phyloP scores from a whole-genome alignment of 108 stramenopile species.

The Stephanodiscus triporus region DNA sequence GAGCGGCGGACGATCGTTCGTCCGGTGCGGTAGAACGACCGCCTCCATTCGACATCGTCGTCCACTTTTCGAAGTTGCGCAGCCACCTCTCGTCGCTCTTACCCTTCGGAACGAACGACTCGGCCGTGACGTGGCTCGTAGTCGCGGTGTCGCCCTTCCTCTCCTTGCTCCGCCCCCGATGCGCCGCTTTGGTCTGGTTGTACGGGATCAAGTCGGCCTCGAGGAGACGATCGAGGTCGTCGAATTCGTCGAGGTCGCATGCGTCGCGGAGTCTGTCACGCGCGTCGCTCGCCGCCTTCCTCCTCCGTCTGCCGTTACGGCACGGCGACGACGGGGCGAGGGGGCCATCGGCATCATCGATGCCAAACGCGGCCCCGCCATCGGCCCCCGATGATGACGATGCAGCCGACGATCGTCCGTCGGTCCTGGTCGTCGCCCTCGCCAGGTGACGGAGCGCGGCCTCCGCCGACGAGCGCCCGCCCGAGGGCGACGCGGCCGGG shows the following conservation, averaged over 20 bases:
- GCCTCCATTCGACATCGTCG: not conserved
- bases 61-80: slow-evolving; percentile 22
- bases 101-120: slow-evolving; percentile 10
- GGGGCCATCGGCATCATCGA: not conserved
- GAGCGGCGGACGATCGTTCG: no score
- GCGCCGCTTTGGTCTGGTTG: not conserved
- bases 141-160: not conserved
- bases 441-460: slow-evolving; percentile 13
- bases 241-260: not conserved
- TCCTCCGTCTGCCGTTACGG: not conserved
- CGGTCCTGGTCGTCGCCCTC: not conserved
- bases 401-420: not conserved
- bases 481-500: not conserved
- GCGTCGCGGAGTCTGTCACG: not conserved
- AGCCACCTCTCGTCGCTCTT: slow-evolving; percentile 19
- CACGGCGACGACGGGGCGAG: no score
- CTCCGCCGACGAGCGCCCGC: slow-evolving; percentile 24
- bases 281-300: slow-evolving; percentile 6
- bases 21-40: not conserved
- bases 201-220: not conserved
- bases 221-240: not conserved
- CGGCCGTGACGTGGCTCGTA: not conserved
- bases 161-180: not conserved
- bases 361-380: not conserved
- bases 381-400: not conserved